phyloP scores from a whole-genome alignment of 495 filamentous ascomycete species.

The Xylaria palmicola region DNA sequence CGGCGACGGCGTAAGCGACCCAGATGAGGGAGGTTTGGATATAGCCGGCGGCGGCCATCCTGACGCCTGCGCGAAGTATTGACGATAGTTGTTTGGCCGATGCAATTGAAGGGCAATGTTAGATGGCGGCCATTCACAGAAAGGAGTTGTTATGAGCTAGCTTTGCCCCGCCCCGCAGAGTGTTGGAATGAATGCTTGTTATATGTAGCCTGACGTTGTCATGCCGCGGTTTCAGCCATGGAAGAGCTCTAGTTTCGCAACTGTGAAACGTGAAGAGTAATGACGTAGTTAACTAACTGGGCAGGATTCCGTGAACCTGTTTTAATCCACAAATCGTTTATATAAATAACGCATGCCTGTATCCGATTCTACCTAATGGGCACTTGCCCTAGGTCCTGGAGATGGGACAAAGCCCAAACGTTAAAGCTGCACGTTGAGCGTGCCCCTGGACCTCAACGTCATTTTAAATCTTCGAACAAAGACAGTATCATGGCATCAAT shows the following conservation, averaged over 20 bases:
- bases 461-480: conserved; percentile 11
- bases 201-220: conserved; percentile 5
- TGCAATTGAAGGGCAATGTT: background rate
- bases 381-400: no score
- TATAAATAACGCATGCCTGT: background rate
- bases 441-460: no score
- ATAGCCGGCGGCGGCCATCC: conserved; percentile 60
- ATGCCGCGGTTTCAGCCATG: background rate
- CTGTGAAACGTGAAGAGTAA: background rate
- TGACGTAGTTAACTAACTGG: background rate
- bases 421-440: no score
- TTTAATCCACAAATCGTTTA: background rate
- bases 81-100: background rate
- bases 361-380: background rate
- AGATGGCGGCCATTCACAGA: background rate
- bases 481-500: conserved; percentile 9
- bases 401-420: no score
- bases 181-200: conserved; percentile 4
- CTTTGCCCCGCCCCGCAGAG: background rate
- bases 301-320: no score
- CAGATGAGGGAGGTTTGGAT: conserved; percentile 85
- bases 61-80: conserved; percentile 5
- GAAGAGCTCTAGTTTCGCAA: background rate
- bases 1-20: conserved; percentile 82
- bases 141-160: background rate